These are phyloP conservation scores for Fusarium phyllophilum DNA, from an alignment of 2,329 filamentous ascomycete species.

Conservation along the genomic window DNA sequence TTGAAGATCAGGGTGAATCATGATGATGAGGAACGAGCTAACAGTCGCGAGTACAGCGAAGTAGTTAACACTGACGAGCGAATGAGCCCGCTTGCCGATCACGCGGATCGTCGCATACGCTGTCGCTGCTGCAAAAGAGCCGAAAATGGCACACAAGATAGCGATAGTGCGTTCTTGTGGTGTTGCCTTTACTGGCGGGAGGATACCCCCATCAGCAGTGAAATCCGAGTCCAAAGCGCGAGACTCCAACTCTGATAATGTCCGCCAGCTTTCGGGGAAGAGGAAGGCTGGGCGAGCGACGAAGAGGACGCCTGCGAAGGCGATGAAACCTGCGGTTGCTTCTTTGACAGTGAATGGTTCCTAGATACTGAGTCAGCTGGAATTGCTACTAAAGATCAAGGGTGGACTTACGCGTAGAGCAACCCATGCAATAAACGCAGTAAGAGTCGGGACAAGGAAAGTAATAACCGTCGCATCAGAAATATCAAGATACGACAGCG, in stretches of 20 bases:
- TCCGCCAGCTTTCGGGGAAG: constrained; percentile 51
- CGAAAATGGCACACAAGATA: constrained; percentile 72
- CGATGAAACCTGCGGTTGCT: constrained; percentile 74
- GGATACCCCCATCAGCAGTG: constrained; percentile 31
- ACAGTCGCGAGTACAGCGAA: constrained; percentile 75
- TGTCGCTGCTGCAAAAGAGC: constrained; percentile 73
- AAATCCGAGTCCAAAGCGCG: constrained; percentile 6
- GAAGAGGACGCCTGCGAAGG: constrained; percentile 76
- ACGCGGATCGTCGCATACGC: constrained; percentile 79
- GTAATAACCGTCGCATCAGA: constrained; percentile 84
- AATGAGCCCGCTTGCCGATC: constrained; percentile 79
- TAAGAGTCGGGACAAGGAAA: constrained; percentile 78
- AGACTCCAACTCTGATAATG: neutral
- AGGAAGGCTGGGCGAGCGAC: constrained; percentile 76
- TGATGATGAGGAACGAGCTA: constrained; percentile 70
- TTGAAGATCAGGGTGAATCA: constrained; percentile 53
- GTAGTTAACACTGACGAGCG: constrained; percentile 81
- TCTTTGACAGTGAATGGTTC: constrained; percentile 79
- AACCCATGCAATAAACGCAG: constrained; percentile 73
- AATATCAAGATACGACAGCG: constrained; percentile 74
- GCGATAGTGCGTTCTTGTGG: constrained; percentile 72
- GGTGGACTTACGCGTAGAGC: constrained; percentile 36
- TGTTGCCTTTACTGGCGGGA: constrained; percentile 52
- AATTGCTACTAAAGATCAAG: accelerated
- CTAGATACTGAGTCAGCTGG: constrained; percentile 43